A percentile compares a stretch with the other conserved stretches of the same genome.
phyloP scores from a whole-genome alignment of 2,329 filamentous ascomycete species.

The Phyllosticta citribraziliensis region DNA sequence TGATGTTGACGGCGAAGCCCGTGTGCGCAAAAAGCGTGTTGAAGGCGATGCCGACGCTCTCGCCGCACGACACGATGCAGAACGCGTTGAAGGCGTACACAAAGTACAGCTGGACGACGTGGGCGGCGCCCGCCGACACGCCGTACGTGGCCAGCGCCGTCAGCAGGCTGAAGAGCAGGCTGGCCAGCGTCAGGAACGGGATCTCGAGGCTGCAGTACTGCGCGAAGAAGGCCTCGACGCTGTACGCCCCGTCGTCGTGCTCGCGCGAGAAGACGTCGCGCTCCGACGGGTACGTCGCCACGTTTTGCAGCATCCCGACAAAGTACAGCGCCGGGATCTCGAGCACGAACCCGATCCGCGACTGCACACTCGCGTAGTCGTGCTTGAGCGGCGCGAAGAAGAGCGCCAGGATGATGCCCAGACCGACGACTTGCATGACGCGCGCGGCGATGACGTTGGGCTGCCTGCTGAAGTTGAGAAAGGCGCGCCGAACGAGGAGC shows the following conservation, averaged over 20 bases:
- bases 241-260: constrained; percentile 63
- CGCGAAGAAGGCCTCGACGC: constrained; percentile 59
- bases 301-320: constrained; percentile 70
- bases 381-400: constrained; percentile 61
- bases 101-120: constrained; percentile 56
- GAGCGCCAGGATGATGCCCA: constrained; percentile 26
- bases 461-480: constrained; percentile 47
- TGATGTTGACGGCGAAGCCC: constrained; percentile 67
- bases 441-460: constrained; percentile 26
- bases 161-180: constrained; percentile 56
- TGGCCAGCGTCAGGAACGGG: constrained; percentile 59
- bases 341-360: constrained; percentile 63
- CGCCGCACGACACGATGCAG: constrained; percentile 63
- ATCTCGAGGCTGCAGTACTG: constrained; percentile 62
- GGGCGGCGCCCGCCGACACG: constrained; percentile 46
- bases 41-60: constrained; percentile 70
- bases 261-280: constrained; percentile 70
- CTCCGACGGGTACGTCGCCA: constrained; percentile 62
- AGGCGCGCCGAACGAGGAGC: constrained; percentile 55
- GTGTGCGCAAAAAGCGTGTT: constrained; percentile 67
- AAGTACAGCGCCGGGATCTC: constrained; percentile 64
- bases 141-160: constrained; percentile 43
- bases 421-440: constrained; percentile 29
- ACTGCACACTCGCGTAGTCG: constrained; percentile 62
- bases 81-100: constrained; percentile 60